phyloP scores from a whole-genome alignment of 495 filamentous ascomycete genomes.

The Cladorrhinum samala region DNA sequence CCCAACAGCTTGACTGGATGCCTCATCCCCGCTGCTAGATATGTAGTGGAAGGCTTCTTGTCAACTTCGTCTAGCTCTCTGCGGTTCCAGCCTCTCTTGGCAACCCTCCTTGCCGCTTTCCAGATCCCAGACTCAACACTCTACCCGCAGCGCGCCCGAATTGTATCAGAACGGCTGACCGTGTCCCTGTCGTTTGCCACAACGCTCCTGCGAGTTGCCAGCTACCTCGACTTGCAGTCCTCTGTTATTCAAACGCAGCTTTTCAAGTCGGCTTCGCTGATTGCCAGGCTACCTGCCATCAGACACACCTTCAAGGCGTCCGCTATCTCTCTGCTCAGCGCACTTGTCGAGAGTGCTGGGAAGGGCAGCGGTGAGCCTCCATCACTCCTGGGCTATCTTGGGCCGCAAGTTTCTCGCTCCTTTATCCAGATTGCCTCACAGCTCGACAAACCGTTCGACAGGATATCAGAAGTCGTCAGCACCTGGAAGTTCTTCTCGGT shows the following conservation, averaged over 20 bases:
- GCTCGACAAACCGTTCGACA: conserved; percentile 68
- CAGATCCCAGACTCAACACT: conserved; percentile 58
- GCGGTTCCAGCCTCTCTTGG: conserved; percentile 70
- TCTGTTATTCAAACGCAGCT: conserved; percentile 68
- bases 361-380: conserved; percentile 65
- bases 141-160: conserved; percentile 49
- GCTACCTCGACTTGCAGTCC: conserved; percentile 52
- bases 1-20: conserved; percentile 55
- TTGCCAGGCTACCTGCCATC: conserved; percentile 74
- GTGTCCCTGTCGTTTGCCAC: conserved; percentile 59
- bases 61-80: conserved; percentile 60
- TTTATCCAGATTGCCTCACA: conserved; percentile 74
- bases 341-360: conserved; percentile 63
- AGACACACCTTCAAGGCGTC: conserved; percentile 58
- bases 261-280: conserved; percentile 66
- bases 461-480: conserved; percentile 51
- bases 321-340: conserved; percentile 63
- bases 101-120: conserved; percentile 61
- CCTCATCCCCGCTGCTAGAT: conserved; percentile 61
- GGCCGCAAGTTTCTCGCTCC: conserved; percentile 69
- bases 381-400: conserved; percentile 82
- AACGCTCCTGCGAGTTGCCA: conserved; percentile 62
- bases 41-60: conserved; percentile 70
- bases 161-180: conserved; percentile 58
- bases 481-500: conserved; percentile 84